phyloP scores from a whole-genome alignment of 2,329 filamentous ascomycete genomes.

The Lojkania enalia region DNA sequence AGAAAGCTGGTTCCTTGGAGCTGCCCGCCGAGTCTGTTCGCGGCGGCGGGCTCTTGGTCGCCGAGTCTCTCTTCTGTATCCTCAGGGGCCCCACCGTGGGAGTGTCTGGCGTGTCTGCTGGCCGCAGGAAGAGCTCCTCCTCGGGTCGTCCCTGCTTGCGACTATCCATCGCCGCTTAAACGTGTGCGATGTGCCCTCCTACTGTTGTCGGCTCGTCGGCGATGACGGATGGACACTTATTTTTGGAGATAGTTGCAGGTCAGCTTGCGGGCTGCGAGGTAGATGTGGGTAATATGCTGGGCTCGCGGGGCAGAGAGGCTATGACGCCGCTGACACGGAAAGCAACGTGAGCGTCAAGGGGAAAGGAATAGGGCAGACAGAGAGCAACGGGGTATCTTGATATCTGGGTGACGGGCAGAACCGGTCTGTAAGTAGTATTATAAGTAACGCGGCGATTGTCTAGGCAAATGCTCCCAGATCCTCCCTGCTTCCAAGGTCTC shows the following conservation, averaged over 20 bases:
- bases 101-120: slow-evolving; percentile 60
- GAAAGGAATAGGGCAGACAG: slow-evolving; percentile 3
- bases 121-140: slow-evolving; percentile 78
- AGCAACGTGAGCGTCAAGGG: background rate
- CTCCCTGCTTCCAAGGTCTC: slow-evolving; percentile 13
- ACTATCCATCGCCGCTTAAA: slow-evolving; percentile 45
- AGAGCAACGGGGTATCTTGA: too few species aligned
- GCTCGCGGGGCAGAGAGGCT: slow-evolving; percentile 23
- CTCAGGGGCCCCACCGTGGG: slow-evolving; percentile 82
- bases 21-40: slow-evolving; percentile 66
- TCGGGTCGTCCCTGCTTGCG: slow-evolving; percentile 68
- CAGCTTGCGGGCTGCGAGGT: slow-evolving; percentile 12
- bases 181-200: slow-evolving; percentile 10
- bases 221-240: slow-evolving; percentile 27
- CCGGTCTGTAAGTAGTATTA: slow-evolving; percentile 12
- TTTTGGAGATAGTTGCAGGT: slow-evolving; percentile 31
- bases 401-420: slow-evolving; percentile 6
- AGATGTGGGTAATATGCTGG: slow-evolving; percentile 13
- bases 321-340: slow-evolving; percentile 17
- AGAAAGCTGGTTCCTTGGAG: slow-evolving; percentile 47
- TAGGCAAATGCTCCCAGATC: slow-evolving; percentile 5
- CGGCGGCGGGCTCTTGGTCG: slow-evolving; percentile 55
- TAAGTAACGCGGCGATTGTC: slow-evolving; percentile 13
- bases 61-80: slow-evolving; percentile 74
- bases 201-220: slow-evolving; percentile 25